phyloP scores from a whole-genome alignment of 2,329 filamentous ascomycete genomes.

The Phaeosphaeria sp. region DNA sequence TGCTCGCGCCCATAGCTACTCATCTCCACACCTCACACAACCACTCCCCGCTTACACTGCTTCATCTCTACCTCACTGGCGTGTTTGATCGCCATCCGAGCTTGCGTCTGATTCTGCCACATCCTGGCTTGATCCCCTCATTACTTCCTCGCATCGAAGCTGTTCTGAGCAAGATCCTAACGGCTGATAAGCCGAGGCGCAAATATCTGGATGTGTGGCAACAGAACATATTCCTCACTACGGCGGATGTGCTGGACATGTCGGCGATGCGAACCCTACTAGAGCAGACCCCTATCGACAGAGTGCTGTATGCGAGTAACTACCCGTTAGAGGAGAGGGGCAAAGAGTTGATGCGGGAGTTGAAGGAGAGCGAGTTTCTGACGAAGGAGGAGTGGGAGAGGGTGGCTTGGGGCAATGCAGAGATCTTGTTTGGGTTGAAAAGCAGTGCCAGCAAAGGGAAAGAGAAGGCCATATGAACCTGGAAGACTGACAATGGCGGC shows the following conservation, averaged over 20 bases:
- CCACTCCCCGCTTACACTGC: conserved; percentile 57
- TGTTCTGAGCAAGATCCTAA: conserved; percentile 27
- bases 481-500: not conserved
- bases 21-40: conserved; percentile 57
- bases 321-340: conserved; percentile 64
- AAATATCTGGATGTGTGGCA: conserved; percentile 60
- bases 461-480: not conserved
- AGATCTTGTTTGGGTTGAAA: conserved; percentile 37
- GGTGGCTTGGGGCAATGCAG: conserved; percentile 61
- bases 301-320: conserved; percentile 64
- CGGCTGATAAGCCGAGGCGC: conserved; percentile 26
- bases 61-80: conserved; percentile 60
- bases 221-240: conserved; percentile 65
- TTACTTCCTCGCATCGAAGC: conserved; percentile 57
- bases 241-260: conserved; percentile 61
- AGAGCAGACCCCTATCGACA: conserved; percentile 56
- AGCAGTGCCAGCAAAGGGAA: conserved; percentile 2
- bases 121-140: conserved; percentile 62
- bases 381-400: conserved; percentile 56
- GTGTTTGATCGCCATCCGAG: conserved; percentile 63
- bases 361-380: conserved; percentile 59
- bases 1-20: conserved; percentile 24
- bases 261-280: conserved; percentile 55
- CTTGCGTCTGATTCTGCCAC: conserved; percentile 63
- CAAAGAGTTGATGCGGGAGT: conserved; percentile 55